Evolutionary conservation across 2,329 filamentous ascomycete genomes (phyloP).

Genomic region (Hortaea sp.): DNA sequence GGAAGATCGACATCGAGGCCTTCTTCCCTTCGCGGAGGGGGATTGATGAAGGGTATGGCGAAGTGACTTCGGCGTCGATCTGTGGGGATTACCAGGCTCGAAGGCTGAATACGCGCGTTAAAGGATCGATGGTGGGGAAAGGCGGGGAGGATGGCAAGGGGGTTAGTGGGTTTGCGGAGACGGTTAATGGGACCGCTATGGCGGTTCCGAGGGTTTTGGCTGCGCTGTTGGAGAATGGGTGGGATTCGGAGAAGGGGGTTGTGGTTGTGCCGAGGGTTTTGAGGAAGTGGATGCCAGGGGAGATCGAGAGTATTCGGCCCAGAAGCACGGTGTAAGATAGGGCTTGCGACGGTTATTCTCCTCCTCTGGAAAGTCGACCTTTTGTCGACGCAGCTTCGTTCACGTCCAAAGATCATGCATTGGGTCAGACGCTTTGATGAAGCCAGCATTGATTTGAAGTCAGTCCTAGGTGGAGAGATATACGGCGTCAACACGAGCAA

Average conservation of each 20-base stretch:
- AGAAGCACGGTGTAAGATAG: too few species aligned
- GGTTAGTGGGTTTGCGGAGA: conserved; percentile 67
- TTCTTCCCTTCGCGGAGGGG: conserved; percentile 74
- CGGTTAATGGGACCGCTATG: conserved; percentile 86
- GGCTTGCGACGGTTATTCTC: too few species aligned
- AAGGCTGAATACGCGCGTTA: conserved; percentile 65
- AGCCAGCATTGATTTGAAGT: too few species aligned
- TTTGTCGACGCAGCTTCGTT: too few species aligned
- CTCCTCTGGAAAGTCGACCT: too few species aligned
- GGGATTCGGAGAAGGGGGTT: conserved; percentile 58
- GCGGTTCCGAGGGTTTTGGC: conserved; percentile 84
- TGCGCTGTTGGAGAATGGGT: conserved; percentile 81
- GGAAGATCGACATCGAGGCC: conserved; percentile 89
- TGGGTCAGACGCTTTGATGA: too few species aligned
- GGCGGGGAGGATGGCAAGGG: conserved; percentile 19
- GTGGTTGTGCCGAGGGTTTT: conserved; percentile 72
- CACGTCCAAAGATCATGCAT: too few species aligned
- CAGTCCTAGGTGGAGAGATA: too few species aligned
- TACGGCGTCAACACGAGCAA: too few species aligned
- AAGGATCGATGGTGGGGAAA: conserved; percentile 31
- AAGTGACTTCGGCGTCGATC: conserved; percentile 80
- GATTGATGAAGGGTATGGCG: conserved; percentile 69
- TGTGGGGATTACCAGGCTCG: conserved; percentile 93
- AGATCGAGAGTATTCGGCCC: conserved; percentile 4
- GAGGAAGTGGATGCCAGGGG: conserved; percentile 61